These are phyloP conservation scores for Candida argentea DNA, from an alignment of 805 yeast species.

Conservation along the genomic window DNA sequence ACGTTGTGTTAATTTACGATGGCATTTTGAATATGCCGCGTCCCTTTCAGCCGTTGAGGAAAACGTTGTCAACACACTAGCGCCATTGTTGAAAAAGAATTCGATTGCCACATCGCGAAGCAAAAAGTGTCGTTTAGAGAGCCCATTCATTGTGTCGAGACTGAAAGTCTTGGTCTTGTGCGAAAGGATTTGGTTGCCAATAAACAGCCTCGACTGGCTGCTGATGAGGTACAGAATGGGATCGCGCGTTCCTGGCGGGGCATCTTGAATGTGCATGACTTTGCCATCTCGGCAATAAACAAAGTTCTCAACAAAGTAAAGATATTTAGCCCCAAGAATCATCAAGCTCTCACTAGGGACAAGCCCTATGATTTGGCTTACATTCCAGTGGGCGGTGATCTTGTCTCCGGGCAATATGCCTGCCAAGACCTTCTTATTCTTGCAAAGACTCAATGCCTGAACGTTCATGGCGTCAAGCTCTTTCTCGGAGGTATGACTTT, in stretches of 20 bases:
- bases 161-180: constrained; percentile 55
- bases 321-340: constrained; percentile 53
- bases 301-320: constrained; percentile 64
- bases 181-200: constrained; percentile 13
- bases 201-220: constrained; percentile 29
- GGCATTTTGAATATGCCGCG: constrained; percentile 38
- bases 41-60: constrained; percentile 46
- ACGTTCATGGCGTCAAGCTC: too few relatives aligned
- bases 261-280: constrained; percentile 59
- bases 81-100: constrained; percentile 63
- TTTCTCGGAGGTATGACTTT: constrained; percentile 1
- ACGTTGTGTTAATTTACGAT: constrained; percentile 37
- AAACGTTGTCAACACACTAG: constrained; percentile 60
- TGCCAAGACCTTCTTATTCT: constrained; percentile 64
- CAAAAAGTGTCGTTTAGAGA: constrained; percentile 66
- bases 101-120: constrained; percentile 77
- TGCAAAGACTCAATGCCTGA: too few relatives aligned
- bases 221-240: constrained; percentile 57
- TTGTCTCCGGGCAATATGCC: constrained; percentile 61
- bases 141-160: constrained; percentile 45
- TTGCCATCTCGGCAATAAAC: constrained; percentile 41
- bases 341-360: constrained; percentile 67
- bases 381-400: constrained; percentile 65
- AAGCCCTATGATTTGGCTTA: constrained; percentile 66
- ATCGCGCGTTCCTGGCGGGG: constrained; percentile 53